Percentiles rank a stretch among this genome's conserved stretches.
phyloP scores from a whole-genome alignment of 768 basidiomycete species.

The Tubosaeta brunneosetosa region DNA sequence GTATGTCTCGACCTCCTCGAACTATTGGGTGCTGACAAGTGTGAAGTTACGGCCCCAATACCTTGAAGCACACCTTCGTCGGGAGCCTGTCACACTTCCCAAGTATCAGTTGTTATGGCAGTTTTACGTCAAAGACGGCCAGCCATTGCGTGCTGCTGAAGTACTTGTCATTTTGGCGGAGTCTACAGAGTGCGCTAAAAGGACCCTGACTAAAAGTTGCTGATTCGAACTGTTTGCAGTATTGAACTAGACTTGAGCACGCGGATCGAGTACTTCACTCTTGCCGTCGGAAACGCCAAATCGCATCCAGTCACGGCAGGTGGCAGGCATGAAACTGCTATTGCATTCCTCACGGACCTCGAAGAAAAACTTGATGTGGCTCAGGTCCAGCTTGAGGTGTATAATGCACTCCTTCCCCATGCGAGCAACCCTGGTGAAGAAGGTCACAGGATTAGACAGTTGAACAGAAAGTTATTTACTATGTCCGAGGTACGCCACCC shows the following conservation, averaged over 20 bases:
- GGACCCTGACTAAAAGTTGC: not conserved
- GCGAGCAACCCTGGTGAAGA: conserved; percentile 57
- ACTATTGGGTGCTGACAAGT: conserved; percentile 8
- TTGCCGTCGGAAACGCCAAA: conserved; percentile 94
- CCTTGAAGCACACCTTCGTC: conserved; percentile 81
- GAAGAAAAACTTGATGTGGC: conserved; percentile 98
- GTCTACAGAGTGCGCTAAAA: conserved; percentile 61
- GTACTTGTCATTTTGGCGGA: conserved; percentile 81
- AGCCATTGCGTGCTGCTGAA: conserved; percentile 83
- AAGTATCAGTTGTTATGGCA: conserved; percentile 94
- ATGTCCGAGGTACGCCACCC: conserved; percentile 71
- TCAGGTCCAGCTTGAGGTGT: conserved; percentile 93
- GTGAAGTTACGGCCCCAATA: conserved; percentile 77
- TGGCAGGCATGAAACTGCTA: conserved; percentile 82
- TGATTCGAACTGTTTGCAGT: conserved; percentile 32
- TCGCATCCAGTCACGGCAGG: conserved; percentile 80
- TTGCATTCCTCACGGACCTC: conserved; percentile 89
- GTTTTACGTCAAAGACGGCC: conserved; percentile 90
- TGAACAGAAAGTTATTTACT: conserved; percentile 60
- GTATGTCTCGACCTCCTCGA: conserved; percentile 17
- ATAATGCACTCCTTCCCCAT: conserved; percentile 59
- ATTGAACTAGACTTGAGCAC: conserved; percentile 65
- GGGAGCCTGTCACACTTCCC: conserved; percentile 73
- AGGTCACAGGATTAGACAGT: conserved; percentile 55
- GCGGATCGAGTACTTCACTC: conserved; percentile 86